phyloP scores from a whole-genome alignment of 805 yeast species.

The Sugiyamaella lignohabitans region DNA sequence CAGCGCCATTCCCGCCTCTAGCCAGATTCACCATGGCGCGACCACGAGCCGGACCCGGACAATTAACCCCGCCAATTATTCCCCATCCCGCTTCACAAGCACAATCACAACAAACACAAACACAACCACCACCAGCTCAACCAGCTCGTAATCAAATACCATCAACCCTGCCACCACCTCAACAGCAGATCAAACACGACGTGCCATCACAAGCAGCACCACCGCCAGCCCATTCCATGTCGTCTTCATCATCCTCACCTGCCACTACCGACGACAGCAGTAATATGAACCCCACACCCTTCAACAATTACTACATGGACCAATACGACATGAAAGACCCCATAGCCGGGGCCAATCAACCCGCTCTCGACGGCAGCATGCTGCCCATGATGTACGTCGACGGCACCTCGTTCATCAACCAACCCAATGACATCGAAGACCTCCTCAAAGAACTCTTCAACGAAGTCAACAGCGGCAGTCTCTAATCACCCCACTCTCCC shows the following conservation, averaged over 20 bases:
- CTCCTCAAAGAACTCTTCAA: slow-evolving; percentile 7
- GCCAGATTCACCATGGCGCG: background rate
- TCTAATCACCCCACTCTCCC: too few relatives aligned
- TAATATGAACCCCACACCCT: background rate
- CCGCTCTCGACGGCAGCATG: background rate
- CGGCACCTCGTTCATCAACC: background rate
- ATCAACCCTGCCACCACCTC: background rate
- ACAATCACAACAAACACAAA: background rate
- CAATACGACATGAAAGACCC: background rate
- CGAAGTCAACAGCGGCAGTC: background rate
- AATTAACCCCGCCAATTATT: background rate
- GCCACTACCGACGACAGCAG: background rate
- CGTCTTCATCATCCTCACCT: background rate
- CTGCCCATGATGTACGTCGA: background rate
- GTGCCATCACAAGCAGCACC: background rate
- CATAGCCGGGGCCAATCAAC: background rate
- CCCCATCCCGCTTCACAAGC: background rate
- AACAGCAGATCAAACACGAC: background rate
- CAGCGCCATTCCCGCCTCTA: background rate
- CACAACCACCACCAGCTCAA: background rate
- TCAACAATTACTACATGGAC: background rate
- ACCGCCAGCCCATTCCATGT: background rate
- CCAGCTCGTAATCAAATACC: background rate
- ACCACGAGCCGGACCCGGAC: background rate
- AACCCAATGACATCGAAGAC: slow-evolving; percentile 1